Evolutionary conservation across 2,329 filamentous ascomycete species (phyloP).

Genomic region (Scolecobasidium constrictum): DNA sequence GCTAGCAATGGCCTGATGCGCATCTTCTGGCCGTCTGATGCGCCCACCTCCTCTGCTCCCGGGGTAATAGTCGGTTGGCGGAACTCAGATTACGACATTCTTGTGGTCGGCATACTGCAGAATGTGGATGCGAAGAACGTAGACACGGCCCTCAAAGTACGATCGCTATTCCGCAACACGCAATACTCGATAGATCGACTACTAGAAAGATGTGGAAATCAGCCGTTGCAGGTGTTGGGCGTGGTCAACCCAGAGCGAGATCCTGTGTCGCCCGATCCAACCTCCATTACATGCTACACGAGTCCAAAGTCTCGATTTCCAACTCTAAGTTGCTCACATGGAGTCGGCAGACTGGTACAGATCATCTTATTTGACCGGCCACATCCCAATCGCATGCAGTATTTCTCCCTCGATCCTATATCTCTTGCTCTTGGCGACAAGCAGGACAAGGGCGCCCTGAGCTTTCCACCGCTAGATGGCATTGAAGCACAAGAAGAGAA

Average conservation of each 20-base stretch:
- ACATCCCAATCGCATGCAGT: constrained; percentile 82
- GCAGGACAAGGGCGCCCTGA: constrained; percentile 27
- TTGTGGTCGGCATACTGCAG: constrained; percentile 81
- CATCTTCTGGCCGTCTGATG: constrained; percentile 95
- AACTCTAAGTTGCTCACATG: constrained; percentile 58
- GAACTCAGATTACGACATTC: constrained; percentile 82
- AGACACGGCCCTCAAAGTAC: constrained; percentile 75
- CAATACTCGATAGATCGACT: constrained; percentile 71
- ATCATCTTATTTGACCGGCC: constrained; percentile 84
- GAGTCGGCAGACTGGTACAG: constrained; percentile 60
- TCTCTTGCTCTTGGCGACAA: constrained; percentile 76
- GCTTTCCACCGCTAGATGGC: constrained; percentile 35
- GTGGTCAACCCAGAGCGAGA: constrained; percentile 52
- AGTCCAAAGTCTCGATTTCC: constrained; percentile 46
- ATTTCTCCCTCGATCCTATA: constrained; percentile 84
- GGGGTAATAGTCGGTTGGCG: constrained; percentile 93
- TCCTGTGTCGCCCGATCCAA: constrained; percentile 48
- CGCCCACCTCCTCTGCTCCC: constrained; percentile 58
- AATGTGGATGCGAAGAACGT: constrained; percentile 83
- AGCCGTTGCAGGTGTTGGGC: constrained; percentile 76
- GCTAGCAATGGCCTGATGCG: constrained; percentile 79
- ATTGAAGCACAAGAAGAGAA: constrained; percentile 64
- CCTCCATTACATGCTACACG: constrained; percentile 54
- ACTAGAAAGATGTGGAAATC: constrained; percentile 72
- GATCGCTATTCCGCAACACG: constrained; percentile 72